Evolutionary conservation across 2,329 filamentous ascomycete genomes (phyloP), one percentile per base, ranked within the genome.

Genomic region (Colletotrichum godetiae): DNA sequence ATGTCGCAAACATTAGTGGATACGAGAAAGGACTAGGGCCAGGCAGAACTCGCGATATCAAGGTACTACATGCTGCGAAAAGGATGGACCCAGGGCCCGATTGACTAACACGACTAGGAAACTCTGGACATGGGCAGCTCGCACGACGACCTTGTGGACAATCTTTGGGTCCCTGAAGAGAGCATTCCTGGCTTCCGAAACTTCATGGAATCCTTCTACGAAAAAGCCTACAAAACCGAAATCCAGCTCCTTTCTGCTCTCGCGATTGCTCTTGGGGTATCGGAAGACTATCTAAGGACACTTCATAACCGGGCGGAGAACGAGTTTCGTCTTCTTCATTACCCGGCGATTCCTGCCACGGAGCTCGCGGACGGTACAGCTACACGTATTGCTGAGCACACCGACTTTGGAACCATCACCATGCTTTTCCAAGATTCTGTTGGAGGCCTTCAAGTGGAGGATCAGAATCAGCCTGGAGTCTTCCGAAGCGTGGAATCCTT

Each of bases 161-260:
- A 85, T 75, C 82, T 84, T 65, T 86, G 84, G 84, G 75, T 79
- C 0, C 80, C 82, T 0, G 82, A 84, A 8, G 75, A 79, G 4
- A 75, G 75, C n/a, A 76, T 85, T 5, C 82, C 82, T 0, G 82
- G 83, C 1, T 85, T 85, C 75, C 77, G 79, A 1, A 13, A 31
- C 0, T 81, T 81, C 72, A 75, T 81, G 59, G 75, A 74, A 2
- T 35, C 59, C 2, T 80, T 83, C 75, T 84, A 82, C 73, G 79
- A 78, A 68, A 67, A 76, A 7, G 80, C 80, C 52, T 79, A 80
- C 58, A 49, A 72, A 4, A 72, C 81, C 10, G 78, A 79, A 15
- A 75, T 78, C 24, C 72, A 78, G 27, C 68, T 83, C 2, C 76
- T 83, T 5, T 76, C 75, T 1, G 80, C 80, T 4, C 72, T 83